Evolutionary conservation across 352 stramenopile species (phyloP).

Genomic region (Pythium sukuiense): DNA sequence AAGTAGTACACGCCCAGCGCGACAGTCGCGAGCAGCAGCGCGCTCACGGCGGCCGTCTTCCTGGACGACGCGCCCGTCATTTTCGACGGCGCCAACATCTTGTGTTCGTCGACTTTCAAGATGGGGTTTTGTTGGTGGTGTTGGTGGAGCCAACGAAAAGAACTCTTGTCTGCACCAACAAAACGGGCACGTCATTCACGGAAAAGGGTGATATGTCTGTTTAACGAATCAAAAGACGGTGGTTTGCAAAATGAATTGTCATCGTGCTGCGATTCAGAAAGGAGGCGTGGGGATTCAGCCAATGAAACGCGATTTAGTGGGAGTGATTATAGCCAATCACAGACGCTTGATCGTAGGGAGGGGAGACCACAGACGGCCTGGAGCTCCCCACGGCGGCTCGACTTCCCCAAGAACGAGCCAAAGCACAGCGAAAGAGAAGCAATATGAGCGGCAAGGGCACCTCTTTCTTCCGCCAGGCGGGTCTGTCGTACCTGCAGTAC

Average conservation of each 20-base stretch:
- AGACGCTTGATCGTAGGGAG: not conserved
- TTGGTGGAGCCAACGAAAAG: slow-evolving; percentile 9
- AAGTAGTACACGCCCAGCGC: slow-evolving; percentile 49
- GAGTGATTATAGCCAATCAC: slow-evolving; percentile 21
- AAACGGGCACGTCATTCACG: slow-evolving; percentile 9
- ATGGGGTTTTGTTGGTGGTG: slow-evolving; percentile 9
- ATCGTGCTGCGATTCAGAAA: not conserved
- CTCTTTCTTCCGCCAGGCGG: slow-evolving; percentile 84
- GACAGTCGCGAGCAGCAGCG: slow-evolving; percentile 49
- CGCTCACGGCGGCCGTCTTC: slow-evolving; percentile 36
- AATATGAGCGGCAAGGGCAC: slow-evolving; percentile 80
- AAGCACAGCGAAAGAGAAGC: slow-evolving; percentile 12
- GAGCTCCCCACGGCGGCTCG: slow-evolving; percentile 4
- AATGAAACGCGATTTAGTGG: slow-evolving; percentile 12
- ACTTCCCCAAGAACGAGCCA: slow-evolving; percentile 3
- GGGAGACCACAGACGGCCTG: slow-evolving; percentile 25
- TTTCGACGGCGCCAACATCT: slow-evolving; percentile 25
- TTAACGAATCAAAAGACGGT: slow-evolving; percentile 19
- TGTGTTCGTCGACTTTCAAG: slow-evolving; percentile 2
- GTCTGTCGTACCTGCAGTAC: slow-evolving; percentile 89
- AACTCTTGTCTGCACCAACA: slow-evolving; percentile 19
- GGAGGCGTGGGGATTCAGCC: slow-evolving; percentile 9
- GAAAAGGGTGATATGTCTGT: not conserved
- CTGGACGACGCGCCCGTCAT: slow-evolving; percentile 6
- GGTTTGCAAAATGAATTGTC: slow-evolving; percentile 18